Evolutionary conservation across 805 yeast species (phyloP).

Genomic region (Nakazawaea populi): DNA sequence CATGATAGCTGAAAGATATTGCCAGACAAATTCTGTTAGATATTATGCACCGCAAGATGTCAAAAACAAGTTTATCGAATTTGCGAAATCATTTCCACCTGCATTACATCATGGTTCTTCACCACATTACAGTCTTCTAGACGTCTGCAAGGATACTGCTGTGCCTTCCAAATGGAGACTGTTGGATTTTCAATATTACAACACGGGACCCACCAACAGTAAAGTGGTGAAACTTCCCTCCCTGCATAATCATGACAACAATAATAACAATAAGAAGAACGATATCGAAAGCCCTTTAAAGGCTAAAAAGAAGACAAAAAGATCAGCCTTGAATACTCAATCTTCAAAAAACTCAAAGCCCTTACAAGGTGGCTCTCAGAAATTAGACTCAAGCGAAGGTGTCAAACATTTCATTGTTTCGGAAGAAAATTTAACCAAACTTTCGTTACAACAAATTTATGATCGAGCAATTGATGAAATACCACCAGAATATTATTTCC

Average conservation of each 20-base stretch:
- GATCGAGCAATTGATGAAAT: constrained; percentile 51
- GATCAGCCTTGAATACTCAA: constrained; percentile 14
- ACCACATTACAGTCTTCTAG: constrained; percentile 19
- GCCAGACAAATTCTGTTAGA: constrained; percentile 36
- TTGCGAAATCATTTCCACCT: constrained; percentile 38
- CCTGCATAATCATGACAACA: not conserved
- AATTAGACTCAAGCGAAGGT: constrained; percentile 30
- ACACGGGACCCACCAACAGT: constrained; percentile 13
- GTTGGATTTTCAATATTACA: constrained; percentile 49
- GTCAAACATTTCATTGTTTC: constrained; percentile 43
- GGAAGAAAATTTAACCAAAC: constrained; percentile 51
- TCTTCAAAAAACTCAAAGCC: constrained; percentile 8
- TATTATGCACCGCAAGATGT: constrained; percentile 36
- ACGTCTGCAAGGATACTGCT: constrained; percentile 23
- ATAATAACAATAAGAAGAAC: too few species aligned
- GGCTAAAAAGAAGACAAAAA: constrained; percentile 15
- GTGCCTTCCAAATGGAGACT: constrained; percentile 51
- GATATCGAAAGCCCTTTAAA: constrained; percentile 6
- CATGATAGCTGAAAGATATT: constrained; percentile 55
- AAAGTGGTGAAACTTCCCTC: not conserved
- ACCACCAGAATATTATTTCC: constrained; percentile 61
- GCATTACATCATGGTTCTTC: constrained; percentile 12
- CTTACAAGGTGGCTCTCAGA: constrained; percentile 1
- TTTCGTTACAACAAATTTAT: constrained; percentile 54
- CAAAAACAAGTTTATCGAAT: constrained; percentile 41